Base-by-base conservation (phyloP, 2,329 filamentous ascomycete genomes). In the Daldinia sp. region DNA sequence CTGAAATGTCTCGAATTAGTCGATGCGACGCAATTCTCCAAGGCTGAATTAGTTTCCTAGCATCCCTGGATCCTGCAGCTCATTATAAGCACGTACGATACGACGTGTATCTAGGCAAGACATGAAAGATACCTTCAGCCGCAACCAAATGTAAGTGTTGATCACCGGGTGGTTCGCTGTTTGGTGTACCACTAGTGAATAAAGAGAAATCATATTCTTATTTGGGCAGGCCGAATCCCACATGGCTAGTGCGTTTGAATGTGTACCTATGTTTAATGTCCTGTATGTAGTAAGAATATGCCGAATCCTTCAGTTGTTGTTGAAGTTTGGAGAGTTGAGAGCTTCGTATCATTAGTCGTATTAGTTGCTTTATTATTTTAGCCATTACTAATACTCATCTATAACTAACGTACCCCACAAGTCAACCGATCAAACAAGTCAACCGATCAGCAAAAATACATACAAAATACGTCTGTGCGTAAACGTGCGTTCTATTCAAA, bases 41-140 rank as follows among this genome's bases (percentile, higher is more conserved):
- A 45, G 10, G 23, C 55, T 35, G 7, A 53, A 53, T 17, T n/a
- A 34, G 39, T 11, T 49, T n/a, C n/a, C n/a, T n/a, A n/a, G n/a
- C n/a, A n/a, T n/a, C 41, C 29, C 27, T 29, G 15, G 48, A 63
- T 66, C 59, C 59, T 63, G 34, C 51, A 9, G 34, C 7, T n/a
- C n/a, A n/a, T n/a, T n/a, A n/a, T n/a, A n/a, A n/a, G n/a, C n/a
- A 15, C 15, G 25, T 47, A 41, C 21, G 43, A 52, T 57, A 50
- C 56, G 19, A 47, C 19, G 52, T 19, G 25, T 19, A 30, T 29
- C 9, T 30, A 29, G 25, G 27, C 15, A 48, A 29, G 41, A 23
- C 37, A 32, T 43, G 47, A 4, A 37, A 48, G 25, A 11, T 56
- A 58, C 35, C 21, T 59, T 66, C 63, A 60, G 63, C 63, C 59